A percentile compares a stretch with the other conserved stretches of the same genome.
phyloP scores from a whole-genome alignment of 2,329 filamentous ascomycete species.

The Periglandula ipomoeae region DNA sequence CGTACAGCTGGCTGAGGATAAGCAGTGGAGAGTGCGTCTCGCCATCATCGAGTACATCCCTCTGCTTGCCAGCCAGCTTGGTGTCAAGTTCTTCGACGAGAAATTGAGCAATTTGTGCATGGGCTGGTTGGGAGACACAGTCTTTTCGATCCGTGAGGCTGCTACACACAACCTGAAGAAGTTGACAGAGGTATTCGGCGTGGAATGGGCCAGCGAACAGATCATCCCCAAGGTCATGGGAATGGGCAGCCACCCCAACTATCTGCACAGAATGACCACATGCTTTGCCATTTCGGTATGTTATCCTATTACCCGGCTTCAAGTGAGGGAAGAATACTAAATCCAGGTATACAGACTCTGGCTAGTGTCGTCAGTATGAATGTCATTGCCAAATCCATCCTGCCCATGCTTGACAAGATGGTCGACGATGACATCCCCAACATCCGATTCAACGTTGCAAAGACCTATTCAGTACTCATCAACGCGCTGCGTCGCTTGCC shows the following conservation, averaged over 20 bases:
- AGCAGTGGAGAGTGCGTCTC: slow-evolving; percentile 96
- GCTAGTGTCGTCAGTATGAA: slow-evolving; percentile 87
- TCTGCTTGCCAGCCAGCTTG: slow-evolving; percentile 86
- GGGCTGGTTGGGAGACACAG: slow-evolving; percentile 96
- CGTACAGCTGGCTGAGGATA: slow-evolving; percentile 94
- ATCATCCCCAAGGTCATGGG: slow-evolving; percentile 98
- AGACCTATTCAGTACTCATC: slow-evolving; percentile 88
- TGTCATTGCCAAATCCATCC: slow-evolving; percentile 84
- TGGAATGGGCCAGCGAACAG: slow-evolving; percentile 92
- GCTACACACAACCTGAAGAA: slow-evolving; percentile 97
- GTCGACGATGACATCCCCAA: slow-evolving; percentile 94
- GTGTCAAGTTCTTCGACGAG: slow-evolving; percentile 96
- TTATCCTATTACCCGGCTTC: neutral
- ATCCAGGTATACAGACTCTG: slow-evolving; percentile 56
- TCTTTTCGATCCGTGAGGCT: slow-evolving; percentile 96
- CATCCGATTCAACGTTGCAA: slow-evolving; percentile 98
- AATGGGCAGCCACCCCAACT: slow-evolving; percentile 97
- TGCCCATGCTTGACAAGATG: slow-evolving; percentile 93
- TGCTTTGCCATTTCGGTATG: slow-evolving; percentile 93
- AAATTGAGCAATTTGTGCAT: slow-evolving; percentile 93
- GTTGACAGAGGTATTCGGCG: slow-evolving; percentile 95
- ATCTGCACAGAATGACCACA: slow-evolving; percentile 99
- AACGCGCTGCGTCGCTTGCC: slow-evolving; percentile 87
- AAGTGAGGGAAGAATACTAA: neutral
- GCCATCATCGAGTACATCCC: slow-evolving; percentile 99